Percentiles rank a stretch among this genome's conserved stretches.
Evolutionary conservation across 768 basidiomycete genomes (phyloP).

Genomic region (Leccinellum luteum): DNA sequence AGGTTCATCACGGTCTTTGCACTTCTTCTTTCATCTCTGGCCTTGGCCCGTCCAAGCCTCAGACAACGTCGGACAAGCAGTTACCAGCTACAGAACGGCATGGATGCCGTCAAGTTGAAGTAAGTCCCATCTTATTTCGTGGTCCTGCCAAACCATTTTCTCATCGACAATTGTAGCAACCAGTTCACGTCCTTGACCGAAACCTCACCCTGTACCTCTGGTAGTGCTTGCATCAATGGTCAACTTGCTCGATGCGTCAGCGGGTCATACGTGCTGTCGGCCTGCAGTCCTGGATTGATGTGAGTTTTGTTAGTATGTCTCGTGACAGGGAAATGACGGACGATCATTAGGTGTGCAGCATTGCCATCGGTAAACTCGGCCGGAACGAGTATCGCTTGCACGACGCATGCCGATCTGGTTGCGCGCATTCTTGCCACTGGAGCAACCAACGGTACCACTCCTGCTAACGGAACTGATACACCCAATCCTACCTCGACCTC

Average conservation of each 20-base stretch:
- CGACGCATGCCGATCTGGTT: slow-evolving; percentile 44
- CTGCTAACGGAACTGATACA: slow-evolving; percentile 17
- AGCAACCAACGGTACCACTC: slow-evolving; percentile 19
- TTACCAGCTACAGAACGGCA: slow-evolving; percentile 38
- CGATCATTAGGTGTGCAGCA: slow-evolving; percentile 30
- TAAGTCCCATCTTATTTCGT: slow-evolving; percentile 17
- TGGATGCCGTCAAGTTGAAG: slow-evolving; percentile 43
- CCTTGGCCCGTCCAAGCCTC: slow-evolving; percentile 36
- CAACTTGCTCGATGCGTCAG: slow-evolving; percentile 57
- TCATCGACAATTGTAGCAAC: slow-evolving; percentile 16
- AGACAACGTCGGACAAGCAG: slow-evolving; percentile 25
- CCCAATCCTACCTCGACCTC: slow-evolving; percentile 11
- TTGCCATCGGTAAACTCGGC: slow-evolving; percentile 48
- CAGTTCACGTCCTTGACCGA: slow-evolving; percentile 17
- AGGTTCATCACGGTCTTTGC: slow-evolving; percentile 39
- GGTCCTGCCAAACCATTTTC: background rate
- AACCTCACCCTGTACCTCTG: slow-evolving; percentile 36
- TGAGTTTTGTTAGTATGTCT: slow-evolving; percentile 3
- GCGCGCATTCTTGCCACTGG: slow-evolving; percentile 44
- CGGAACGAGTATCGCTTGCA: slow-evolving; percentile 54
- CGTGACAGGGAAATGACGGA: background rate
- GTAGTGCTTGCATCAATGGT: slow-evolving; percentile 47
- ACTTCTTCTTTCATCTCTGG: slow-evolving; percentile 25
- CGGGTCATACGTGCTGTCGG: slow-evolving; percentile 35
- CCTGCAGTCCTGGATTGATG: slow-evolving; percentile 19